Evolutionary conservation across 2,329 filamentous ascomycete genomes (phyloP).

Genomic region (Fusarium irregulare): DNA sequence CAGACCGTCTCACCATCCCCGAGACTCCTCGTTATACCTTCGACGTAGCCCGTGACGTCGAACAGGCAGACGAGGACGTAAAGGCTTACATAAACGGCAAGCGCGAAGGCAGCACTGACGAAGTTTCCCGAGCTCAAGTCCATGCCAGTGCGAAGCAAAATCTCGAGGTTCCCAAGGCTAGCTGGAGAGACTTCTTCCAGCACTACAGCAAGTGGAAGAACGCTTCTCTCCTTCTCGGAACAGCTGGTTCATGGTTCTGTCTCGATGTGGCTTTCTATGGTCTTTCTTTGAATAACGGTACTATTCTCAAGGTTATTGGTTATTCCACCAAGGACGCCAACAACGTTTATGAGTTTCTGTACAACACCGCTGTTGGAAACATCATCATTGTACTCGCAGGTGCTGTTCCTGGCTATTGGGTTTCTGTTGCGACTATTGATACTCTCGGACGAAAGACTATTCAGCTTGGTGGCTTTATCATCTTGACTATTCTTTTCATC

Average conservation of each 20-base stretch:
- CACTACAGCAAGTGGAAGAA: conserved; percentile 81
- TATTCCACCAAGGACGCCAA: conserved; percentile 63
- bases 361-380: conserved; percentile 82
- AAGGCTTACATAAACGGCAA: conserved; percentile 78
- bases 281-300: conserved; percentile 79
- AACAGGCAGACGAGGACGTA: conserved; percentile 78
- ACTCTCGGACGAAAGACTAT: conserved; percentile 82
- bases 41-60: conserved; percentile 79
- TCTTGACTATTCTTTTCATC: conserved; percentile 70
- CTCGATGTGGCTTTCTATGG: conserved; percentile 73
- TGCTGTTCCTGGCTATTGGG: conserved; percentile 85
- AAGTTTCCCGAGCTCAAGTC: conserved; percentile 70
- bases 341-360: conserved; percentile 75
- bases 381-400: conserved; percentile 82
- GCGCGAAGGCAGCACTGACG: conserved; percentile 71
- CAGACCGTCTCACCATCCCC: conserved; percentile 79
- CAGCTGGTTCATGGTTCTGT: conserved; percentile 86
- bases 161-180: conserved; percentile 75
- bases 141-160: conserved; percentile 64
- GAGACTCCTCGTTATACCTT: conserved; percentile 92
- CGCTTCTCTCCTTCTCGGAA: conserved; percentile 78
- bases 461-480: conserved; percentile 72
- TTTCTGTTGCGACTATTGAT: conserved; percentile 79
- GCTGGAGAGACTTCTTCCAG: conserved; percentile 75
- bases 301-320: conserved; percentile 77